Percentiles rank a stretch among this genome's conserved stretches.
Evolutionary conservation across 2,329 filamentous ascomycete species (phyloP).

Genomic region (Coniosporium tulheliwenetii): DNA sequence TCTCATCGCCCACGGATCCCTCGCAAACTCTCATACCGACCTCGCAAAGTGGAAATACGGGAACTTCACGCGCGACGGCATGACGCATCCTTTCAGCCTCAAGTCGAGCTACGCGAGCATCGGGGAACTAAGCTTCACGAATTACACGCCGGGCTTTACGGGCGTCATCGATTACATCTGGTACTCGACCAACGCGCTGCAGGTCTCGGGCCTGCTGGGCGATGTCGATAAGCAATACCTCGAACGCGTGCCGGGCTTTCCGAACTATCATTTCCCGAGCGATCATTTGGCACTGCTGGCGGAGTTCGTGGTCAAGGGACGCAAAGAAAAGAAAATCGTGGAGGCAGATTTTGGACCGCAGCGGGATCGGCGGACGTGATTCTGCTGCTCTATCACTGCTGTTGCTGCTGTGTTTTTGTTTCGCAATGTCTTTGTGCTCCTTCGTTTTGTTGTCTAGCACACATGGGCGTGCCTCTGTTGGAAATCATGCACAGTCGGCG

Average conservation of each 20-base stretch:
- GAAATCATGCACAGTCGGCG: too few species aligned
- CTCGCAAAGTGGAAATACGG: constrained; percentile 74
- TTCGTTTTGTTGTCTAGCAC: too few species aligned
- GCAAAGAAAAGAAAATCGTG: constrained; percentile 45
- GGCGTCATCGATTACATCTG: constrained; percentile 95
- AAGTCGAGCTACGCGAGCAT: constrained; percentile 79
- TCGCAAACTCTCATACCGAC: constrained; percentile 67
- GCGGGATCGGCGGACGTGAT: constrained; percentile 1
- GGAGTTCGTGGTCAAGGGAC: constrained; percentile 76
- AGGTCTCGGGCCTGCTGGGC: constrained; percentile 70
- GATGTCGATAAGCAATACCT: constrained; percentile 77
- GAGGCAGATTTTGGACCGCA: constrained; percentile 18
- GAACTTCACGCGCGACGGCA: constrained; percentile 81
- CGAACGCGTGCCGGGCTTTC: constrained; percentile 76
- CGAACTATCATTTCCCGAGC: constrained; percentile 85
- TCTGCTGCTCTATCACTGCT: not conserved
- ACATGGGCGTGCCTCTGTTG: too few species aligned
- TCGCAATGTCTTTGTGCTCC: too few species aligned
- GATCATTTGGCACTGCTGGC: constrained; percentile 84
- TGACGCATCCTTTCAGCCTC: constrained; percentile 85
- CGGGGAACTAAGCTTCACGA: constrained; percentile 81
- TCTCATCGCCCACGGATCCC: constrained; percentile 63
- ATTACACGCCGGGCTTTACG: constrained; percentile 87
- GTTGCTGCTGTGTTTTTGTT: not conserved
- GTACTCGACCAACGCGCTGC: constrained; percentile 84